Base-by-base conservation (phyloP, 176 grass and related monocot genomes). In the Dendrocalamus sinicus region DNA sequence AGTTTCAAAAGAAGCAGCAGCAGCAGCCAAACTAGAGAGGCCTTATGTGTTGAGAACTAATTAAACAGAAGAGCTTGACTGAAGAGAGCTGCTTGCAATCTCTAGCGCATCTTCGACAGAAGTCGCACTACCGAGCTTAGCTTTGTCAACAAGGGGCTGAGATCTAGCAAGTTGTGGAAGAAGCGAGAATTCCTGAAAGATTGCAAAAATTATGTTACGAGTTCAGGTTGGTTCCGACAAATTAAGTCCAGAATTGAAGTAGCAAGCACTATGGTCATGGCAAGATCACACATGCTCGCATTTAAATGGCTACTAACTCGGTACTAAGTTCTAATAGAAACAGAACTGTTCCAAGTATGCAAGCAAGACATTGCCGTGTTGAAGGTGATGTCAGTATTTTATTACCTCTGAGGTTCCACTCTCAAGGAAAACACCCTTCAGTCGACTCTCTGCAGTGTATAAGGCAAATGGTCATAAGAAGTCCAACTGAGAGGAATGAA, bases 351-450 rank as follows among this genome's bases (percentile, higher is more conserved):
- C 39, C 28, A 76, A 72, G 52, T 62, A 47, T 48, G 14, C 23
- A 72, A 41, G 54, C 24, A 86, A 59, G 4, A 8, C 26, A 54
- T 73, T 78, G 10, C 11, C 48, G 60, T 51, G 48, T 51, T 28
- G 5, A 67, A 74, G 28, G 8, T 13, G 41, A 9, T 73, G 79
- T 4, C 26, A 22, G 43, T 51, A 83, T 39, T 76, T 77, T 73
- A 30, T 84, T 86, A 98, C 95, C 95, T 98, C 93, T 65, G 85
- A 78, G 73, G 86, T 92, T 87, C 95, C 95, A 81, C 96, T 98
- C 93, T 98, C 96, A 81, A 98, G 96, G 70, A 98, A 95, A 89
- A 95, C 81, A 72, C 96, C 93, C 89, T 98, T 95, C 70, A 98
- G 7, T 92, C 91, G 88, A 81, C 84, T 94, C 78, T 95, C 96